Conservation (phyloP, 192 early-diverging fungal species). For the Coemansia sp. region DNA sequence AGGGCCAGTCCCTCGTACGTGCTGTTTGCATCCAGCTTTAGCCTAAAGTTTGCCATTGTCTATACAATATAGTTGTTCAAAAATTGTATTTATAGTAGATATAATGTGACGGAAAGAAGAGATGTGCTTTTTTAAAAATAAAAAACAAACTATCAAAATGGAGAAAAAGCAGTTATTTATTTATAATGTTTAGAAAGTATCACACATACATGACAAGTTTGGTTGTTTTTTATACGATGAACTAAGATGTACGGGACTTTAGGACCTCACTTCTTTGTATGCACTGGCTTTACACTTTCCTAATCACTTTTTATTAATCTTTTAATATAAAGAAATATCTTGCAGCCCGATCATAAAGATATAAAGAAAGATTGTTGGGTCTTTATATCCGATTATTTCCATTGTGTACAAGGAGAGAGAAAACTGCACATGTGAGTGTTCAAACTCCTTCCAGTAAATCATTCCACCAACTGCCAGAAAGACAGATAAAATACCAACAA, state of each 20-base stretch:
- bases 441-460: too few species aligned
- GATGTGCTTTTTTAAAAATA: neutral
- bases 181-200: too few species aligned
- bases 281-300: neutral
- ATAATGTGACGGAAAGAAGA: neutral
- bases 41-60: conserved; percentile 5
- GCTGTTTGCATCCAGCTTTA: neutral
- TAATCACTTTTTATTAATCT: neutral
- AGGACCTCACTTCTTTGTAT: neutral
- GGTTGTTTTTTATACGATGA: neutral
- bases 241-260: neutral
- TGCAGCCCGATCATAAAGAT: neutral
- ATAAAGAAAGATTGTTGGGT: neutral
- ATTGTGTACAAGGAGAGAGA: neutral
- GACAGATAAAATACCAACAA: neutral
- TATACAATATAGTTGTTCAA: neutral
- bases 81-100: neutral
- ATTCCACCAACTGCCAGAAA: too few species aligned
- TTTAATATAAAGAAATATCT: too few species aligned
- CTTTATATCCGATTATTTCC: neutral
- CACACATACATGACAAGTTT: too few species aligned
- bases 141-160: neutral
- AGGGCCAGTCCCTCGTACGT: conserved; percentile 4
- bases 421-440: neutral
- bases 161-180: too few species aligned